Conservation (phyloP, 2,329 filamentous ascomycete genomes). For the Pyrenochaeta sp. region DNA sequence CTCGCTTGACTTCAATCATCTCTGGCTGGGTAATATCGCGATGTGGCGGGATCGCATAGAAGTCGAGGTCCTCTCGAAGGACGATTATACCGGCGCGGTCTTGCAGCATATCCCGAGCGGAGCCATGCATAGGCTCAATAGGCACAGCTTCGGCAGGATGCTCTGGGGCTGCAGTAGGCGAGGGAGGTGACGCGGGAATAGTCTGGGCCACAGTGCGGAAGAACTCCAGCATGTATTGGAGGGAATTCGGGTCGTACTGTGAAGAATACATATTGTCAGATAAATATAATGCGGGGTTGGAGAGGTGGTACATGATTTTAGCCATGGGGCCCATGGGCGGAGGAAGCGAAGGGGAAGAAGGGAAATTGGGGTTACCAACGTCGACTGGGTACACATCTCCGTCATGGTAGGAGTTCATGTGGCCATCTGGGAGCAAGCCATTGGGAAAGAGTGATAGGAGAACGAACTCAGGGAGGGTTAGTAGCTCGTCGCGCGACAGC, state of each 20-base stretch:
- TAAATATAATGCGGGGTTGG: slow-evolving; percentile 60
- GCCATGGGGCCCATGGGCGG: slow-evolving; percentile 45
- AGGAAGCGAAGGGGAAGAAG: slow-evolving; percentile 32
- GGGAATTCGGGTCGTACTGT: slow-evolving; percentile 94
- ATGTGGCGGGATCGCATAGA: slow-evolving; percentile 91
- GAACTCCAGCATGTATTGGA: slow-evolving; percentile 99
- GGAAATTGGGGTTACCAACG: slow-evolving; percentile 68
- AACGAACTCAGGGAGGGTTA: slow-evolving; percentile 97
- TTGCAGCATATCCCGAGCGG: slow-evolving; percentile 79
- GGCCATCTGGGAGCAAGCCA: slow-evolving; percentile 94
- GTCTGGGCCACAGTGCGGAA: slow-evolving; percentile 95
- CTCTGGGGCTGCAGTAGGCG: slow-evolving; percentile 61
- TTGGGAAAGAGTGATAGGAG: slow-evolving; percentile 97
- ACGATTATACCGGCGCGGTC: slow-evolving; percentile 96
- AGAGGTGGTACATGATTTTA: slow-evolving; percentile 53
- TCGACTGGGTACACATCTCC: slow-evolving; percentile 96
- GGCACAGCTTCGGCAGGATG: slow-evolving; percentile 63
- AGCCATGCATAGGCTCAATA: slow-evolving; percentile 76
- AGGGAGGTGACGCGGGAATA: slow-evolving; percentile 78
- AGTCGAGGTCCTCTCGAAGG: slow-evolving; percentile 92
- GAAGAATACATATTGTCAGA: slow-evolving; percentile 63
- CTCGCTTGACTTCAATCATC: slow-evolving; percentile 96
- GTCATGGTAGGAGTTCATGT: slow-evolving; percentile 92
- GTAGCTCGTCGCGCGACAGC: slow-evolving; percentile 89
- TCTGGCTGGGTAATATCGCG: slow-evolving; percentile 84